Evolutionary conservation across 2,329 filamentous ascomycete genomes (phyloP), one percentile per base, ranked within the genome.

Genomic region (Metarhizium guizhouense): DNA sequence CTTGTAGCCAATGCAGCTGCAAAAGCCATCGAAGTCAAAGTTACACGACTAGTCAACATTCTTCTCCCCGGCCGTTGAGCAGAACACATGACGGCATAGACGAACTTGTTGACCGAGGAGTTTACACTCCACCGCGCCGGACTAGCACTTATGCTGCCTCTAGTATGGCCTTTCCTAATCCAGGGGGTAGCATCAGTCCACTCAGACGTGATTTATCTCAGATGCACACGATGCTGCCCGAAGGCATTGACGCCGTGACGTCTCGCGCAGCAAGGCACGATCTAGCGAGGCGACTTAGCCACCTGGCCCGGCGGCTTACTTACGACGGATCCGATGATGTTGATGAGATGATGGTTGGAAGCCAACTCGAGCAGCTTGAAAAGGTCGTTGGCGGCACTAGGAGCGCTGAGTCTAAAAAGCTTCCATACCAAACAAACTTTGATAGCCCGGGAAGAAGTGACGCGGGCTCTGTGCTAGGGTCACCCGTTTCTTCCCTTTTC

Each of bases 261-360:
- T 64, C 66, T 25, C 63, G 65, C 25, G 62, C 62, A 13, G 61
- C 69, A 63, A 72, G 70, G 55, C 72, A 79, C 58, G 72, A 75
- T 29, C 72, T 82, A 54, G 72, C 79, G 11, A 63, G 68, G 56
- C 68, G 72, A 18, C 62, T 74, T 38, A 71, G 67, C 54, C 67
- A 71, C 48, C 68, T 74, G 32, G 71, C 71, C 4, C 68, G 70
- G 58, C 69, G 70, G 53, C 68, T 74, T 51, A 66, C 70, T 20
- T 63, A 65, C 54, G 64, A 63, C 54, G 64, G 66, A 52, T 63
- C 65, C 56, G 67, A 68, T 53, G 58, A 62, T 20, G 64, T 71
- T 18, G 70, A 74, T 50, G 71, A 74, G 54, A 60, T 64, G 30
- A 65, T 65, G 38, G 61, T 75, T 51, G 66, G 65, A n/a, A 60